Percentiles rank a stretch among this genome's conserved stretches.
These are phyloP conservation scores for Maudiozyma saulgeensis DNA, from an alignment of 805 yeast genomes.

Conservation along the genomic window DNA sequence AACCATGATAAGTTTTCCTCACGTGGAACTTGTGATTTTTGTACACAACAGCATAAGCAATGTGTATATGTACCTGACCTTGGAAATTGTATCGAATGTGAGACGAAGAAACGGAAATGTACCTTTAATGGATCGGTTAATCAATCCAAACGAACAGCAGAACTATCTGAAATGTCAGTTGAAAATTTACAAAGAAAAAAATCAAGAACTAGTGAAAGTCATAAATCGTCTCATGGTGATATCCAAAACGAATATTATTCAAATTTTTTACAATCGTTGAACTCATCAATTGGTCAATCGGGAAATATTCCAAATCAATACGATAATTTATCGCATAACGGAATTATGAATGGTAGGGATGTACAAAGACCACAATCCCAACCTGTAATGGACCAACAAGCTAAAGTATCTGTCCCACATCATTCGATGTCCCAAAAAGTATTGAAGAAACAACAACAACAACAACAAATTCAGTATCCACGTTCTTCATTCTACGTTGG, in stretches of 20 bases:
- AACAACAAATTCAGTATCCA: conserved; percentile 57
- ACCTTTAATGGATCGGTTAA: conserved; percentile 36
- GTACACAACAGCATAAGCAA: conserved; percentile 68
- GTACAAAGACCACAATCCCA: not conserved
- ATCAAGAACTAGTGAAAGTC: not conserved
- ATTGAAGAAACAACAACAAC: not conserved
- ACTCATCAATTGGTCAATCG: conserved; percentile 4
- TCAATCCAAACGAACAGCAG: not conserved
- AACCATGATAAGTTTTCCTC: not conserved
- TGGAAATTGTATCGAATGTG: conserved; percentile 66
- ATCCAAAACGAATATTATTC: conserved; percentile 11
- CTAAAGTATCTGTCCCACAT: not conserved
- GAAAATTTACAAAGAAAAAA: not conserved
- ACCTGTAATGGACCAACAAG: not conserved
- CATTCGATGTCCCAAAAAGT: not conserved
- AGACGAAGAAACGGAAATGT: conserved; percentile 61
- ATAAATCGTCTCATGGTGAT: not conserved
- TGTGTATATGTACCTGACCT: conserved; percentile 63
- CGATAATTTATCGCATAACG: not conserved
- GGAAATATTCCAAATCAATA: conserved; percentile 2
- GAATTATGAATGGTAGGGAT: not conserved
- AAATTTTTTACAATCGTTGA: conserved; percentile 19
- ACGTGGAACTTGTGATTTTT: conserved; percentile 64
- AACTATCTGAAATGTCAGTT: not conserved
- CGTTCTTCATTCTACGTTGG: conserved; percentile 85